Evolutionary conservation across 805 yeast species (phyloP).

Genomic region (Sugiyamaella floridensis): DNA sequence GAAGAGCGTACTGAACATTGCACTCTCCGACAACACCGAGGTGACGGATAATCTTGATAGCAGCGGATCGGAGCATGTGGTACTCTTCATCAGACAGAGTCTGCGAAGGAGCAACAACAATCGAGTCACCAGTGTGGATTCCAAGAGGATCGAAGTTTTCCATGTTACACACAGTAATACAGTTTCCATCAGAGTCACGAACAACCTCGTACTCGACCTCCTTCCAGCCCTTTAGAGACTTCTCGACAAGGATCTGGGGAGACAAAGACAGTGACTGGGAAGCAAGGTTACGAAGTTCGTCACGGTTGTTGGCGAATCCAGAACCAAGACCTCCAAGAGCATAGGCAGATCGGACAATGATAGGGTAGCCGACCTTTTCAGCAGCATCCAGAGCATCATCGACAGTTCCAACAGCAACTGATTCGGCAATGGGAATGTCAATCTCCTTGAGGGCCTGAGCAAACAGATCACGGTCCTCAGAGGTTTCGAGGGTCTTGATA

Average conservation of each 20-base stretch:
- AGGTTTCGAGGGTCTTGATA: conserved; percentile 87
- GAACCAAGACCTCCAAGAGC: conserved; percentile 98
- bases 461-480: conserved; percentile 95
- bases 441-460: conserved; percentile 94
- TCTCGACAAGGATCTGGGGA: conserved; percentile 94
- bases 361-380: conserved; percentile 80
- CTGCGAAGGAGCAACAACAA: conserved; percentile 98
- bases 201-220: conserved; percentile 98
- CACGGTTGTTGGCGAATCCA: conserved; percentile 82
- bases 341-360: conserved; percentile 94
- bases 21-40: conserved; percentile 99
- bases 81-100: conserved; percentile 95
- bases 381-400: conserved; percentile 95
- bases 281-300: conserved; percentile 79
- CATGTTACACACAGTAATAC: conserved; percentile 99
- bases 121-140: conserved; percentile 97
- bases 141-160: conserved; percentile 98
- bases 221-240: conserved; percentile 97
- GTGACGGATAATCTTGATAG: conserved; percentile 94
- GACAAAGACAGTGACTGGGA: conserved; percentile 83
- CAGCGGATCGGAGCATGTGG: conserved; percentile 96
- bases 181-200: conserved; percentile 91
- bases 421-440: conserved; percentile 92
- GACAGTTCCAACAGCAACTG: conserved; percentile 88
- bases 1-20: conserved; percentile 93